Percentiles rank a stretch among this genome's conserved stretches.
Evolutionary conservation across 768 basidiomycete genomes (phyloP).

Genomic region (Boletus sp.): DNA sequence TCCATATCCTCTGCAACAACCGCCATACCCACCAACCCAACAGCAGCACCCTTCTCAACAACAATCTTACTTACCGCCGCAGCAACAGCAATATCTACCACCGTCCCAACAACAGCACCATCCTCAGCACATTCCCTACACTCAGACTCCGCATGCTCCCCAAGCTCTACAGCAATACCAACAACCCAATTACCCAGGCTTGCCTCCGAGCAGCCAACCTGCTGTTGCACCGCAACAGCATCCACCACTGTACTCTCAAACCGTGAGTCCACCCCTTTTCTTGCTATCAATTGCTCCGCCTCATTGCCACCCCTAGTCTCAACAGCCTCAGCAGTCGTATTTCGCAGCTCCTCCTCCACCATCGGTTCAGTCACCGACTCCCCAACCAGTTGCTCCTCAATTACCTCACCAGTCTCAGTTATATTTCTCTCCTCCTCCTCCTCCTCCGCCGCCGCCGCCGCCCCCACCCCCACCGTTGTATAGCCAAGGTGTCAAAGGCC

Average conservation of each 20-base stretch:
- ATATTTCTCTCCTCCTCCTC: constrained; percentile 16
- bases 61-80: constrained; percentile 2
- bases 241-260: constrained; percentile 4
- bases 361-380: constrained; percentile 10
- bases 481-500: not conserved
- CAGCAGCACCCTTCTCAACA: constrained; percentile 14
- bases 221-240: not conserved
- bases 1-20: constrained; percentile 4
- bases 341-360: constrained; percentile 20
- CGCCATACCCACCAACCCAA: constrained; percentile 5
- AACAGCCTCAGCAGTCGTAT: constrained; percentile 13
- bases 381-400: constrained; percentile 13
- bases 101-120: constrained; percentile 10
- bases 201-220: constrained; percentile 9
- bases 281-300: not conserved
- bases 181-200: constrained; percentile 8
- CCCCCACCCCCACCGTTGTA: constrained; percentile 7
- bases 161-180: constrained; percentile 18
- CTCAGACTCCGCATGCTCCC: constrained; percentile 11
- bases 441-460: constrained; percentile 18
- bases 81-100: constrained; percentile 11
- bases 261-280: constrained; percentile 6
- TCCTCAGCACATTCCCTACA: constrained; percentile 15
- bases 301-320: constrained; percentile 2
- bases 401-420: constrained; percentile 21